Evolutionary conservation across 2,329 filamentous ascomycete species (phyloP).

Genomic region (Sclerotinia glacialis): DNA sequence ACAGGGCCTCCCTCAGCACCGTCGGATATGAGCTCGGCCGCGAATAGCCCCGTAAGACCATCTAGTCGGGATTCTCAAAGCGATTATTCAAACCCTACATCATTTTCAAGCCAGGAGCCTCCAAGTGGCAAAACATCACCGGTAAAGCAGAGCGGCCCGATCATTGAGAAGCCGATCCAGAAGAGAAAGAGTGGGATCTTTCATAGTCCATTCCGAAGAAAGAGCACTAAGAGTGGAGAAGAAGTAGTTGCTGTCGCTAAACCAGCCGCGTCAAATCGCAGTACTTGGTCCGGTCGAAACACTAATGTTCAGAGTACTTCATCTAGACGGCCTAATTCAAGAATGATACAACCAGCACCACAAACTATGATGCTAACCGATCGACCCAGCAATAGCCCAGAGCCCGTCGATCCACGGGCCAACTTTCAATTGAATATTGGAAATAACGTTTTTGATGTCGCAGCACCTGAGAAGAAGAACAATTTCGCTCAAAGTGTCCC

Average conservation of each 20-base stretch:
- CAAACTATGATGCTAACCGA: slow-evolving; percentile 38
- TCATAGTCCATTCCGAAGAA: slow-evolving; percentile 87
- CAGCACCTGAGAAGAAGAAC: slow-evolving; percentile 65
- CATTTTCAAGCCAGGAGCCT: slow-evolving; percentile 81
- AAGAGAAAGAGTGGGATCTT: slow-evolving; percentile 83
- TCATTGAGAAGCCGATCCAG: slow-evolving; percentile 61
- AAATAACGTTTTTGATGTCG: slow-evolving; percentile 93
- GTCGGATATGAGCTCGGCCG: slow-evolving; percentile 62
- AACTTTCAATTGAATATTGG: slow-evolving; percentile 92
- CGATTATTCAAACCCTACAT: slow-evolving; percentile 86
- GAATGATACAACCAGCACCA: slow-evolving; percentile 30
- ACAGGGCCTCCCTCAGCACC: slow-evolving; percentile 66
- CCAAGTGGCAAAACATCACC: slow-evolving; percentile 72
- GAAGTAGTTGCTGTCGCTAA: slow-evolving; percentile 41
- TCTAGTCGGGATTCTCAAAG: slow-evolving; percentile 86
- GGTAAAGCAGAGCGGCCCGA: slow-evolving; percentile 54
- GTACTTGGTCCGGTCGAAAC: slow-evolving; percentile 53
- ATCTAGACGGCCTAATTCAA: slow-evolving; percentile 44
- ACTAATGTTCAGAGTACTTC: slow-evolving; percentile 31
- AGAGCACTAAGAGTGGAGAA: slow-evolving; percentile 80
- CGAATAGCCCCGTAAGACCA: slow-evolving; percentile 66
- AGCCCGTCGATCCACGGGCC: slow-evolving; percentile 86
- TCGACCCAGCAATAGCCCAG: slow-evolving; percentile 64
- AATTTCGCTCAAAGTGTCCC: slow-evolving; percentile 42
- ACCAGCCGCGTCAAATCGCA: slow-evolving; percentile 47